A percentile compares a stretch with the other conserved stretches of the same genome.
Conservation (phyloP, 2,329 filamentous ascomycete genomes). For the Colletotrichum falcatum region DNA sequence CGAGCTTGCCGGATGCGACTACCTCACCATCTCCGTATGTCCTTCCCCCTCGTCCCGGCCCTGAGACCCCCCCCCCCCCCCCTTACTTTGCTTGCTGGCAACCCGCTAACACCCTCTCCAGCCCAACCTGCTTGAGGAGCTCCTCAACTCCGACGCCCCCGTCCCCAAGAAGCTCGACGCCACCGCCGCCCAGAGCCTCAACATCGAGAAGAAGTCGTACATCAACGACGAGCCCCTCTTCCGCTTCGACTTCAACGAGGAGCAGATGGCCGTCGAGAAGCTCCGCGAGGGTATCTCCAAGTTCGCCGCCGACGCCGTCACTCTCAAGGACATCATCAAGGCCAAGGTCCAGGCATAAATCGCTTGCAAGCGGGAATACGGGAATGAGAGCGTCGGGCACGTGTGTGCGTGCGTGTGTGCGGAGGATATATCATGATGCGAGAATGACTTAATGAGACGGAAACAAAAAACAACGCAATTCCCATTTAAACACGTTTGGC, state of each 20-base stretch:
- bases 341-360: constrained; percentile 76
- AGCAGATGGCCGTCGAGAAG: constrained; percentile 99
- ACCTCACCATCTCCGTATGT: constrained; percentile 95
- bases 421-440: constrained; percentile 39
- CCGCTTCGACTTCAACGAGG: constrained; percentile 99
- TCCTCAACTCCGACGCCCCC: constrained; percentile 82
- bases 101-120: constrained; percentile 49
- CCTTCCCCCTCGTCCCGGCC: not conserved
- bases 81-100: not conserved
- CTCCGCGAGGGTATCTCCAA: constrained; percentile 99
- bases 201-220: constrained; percentile 91
- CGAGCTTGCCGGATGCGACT: constrained; percentile 97
- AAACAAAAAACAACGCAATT: constrained; percentile 3
- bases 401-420: constrained; percentile 1
- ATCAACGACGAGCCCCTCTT: constrained; percentile 89
- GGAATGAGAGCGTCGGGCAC: not conserved
- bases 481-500: constrained; percentile 10
- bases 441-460: constrained; percentile 42
- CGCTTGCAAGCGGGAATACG: not conserved
- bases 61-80: not conserved
- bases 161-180: constrained; percentile 96
- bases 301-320: constrained; percentile 95
- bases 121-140: constrained; percentile 94
- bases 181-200: constrained; percentile 70
- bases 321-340: constrained; percentile 92